Evolutionary conservation across 2,329 filamentous ascomycete species (phyloP).

Genomic region (Xylariaceae sp.): DNA sequence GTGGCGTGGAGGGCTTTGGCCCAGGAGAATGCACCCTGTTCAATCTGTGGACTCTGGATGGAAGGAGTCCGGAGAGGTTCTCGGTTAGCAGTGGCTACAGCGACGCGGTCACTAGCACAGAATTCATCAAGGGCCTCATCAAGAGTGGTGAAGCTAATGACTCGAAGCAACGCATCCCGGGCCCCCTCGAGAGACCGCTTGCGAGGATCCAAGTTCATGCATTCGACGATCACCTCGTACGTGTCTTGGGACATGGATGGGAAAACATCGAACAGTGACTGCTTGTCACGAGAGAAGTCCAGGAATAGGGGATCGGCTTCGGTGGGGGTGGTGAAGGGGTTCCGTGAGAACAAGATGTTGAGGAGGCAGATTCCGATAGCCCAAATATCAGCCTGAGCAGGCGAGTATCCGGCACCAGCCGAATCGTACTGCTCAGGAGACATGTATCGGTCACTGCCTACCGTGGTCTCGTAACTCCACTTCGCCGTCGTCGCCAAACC

Average conservation of each 20-base stretch:
- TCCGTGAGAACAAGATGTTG: constrained; percentile 94
- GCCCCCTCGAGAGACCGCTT: constrained; percentile 78
- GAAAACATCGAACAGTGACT: constrained; percentile 96
- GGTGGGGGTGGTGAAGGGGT: constrained; percentile 88
- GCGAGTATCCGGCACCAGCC: constrained; percentile 79
- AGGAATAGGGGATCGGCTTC: constrained; percentile 88
- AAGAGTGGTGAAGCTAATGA: constrained; percentile 86
- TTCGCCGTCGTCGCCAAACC: constrained; percentile 83
- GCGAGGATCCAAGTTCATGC: constrained; percentile 82
- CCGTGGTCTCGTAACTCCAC: constrained; percentile 88
- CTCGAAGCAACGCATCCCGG: constrained; percentile 70
- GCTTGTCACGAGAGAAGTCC: constrained; percentile 88
- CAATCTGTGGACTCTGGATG: constrained; percentile 78
- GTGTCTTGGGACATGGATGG: constrained; percentile 98
- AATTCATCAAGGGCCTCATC: constrained; percentile 92
- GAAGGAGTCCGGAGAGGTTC: constrained; percentile 95
- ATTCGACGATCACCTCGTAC: constrained; percentile 86
- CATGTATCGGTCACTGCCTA: constrained; percentile 99
- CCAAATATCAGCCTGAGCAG: constrained; percentile 92
- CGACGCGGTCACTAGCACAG: constrained; percentile 73
- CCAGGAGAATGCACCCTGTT: constrained; percentile 87
- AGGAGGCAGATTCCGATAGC: constrained; percentile 93
- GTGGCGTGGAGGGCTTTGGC: constrained; percentile 79
- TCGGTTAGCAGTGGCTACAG: constrained; percentile 79
- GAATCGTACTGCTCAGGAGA: constrained; percentile 97